Base-by-base conservation (phyloP, 176 grass and related monocot genomes). In the Carex myosuroides region DNA sequence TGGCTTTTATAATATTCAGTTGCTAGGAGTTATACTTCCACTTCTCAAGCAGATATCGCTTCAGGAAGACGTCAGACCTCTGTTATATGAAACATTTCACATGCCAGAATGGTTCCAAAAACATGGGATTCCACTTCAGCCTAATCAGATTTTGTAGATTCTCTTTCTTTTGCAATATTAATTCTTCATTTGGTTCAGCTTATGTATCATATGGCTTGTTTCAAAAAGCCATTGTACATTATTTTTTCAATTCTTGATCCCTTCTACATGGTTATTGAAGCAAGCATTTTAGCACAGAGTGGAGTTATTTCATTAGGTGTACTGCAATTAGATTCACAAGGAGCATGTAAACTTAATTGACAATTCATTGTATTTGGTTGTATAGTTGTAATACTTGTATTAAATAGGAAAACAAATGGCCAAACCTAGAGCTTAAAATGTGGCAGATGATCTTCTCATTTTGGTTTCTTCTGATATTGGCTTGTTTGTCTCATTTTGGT, bases 51-150 rank as follows among this genome's bases (percentile, higher is more conserved):
- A 92, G 56, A 86, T 99, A 81, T 87, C 97, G 22, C 79, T 88
- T 2, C 88, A 99, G 81, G 90, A 93, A 59, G 97, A 99, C 84
- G 93, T 99, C 14, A 96, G 97, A 62, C 91, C 87, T 84, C 80
- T 86, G 39, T 79, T 99, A 71, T 85, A 96, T 21, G 93, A 99
- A 89, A 94, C 90, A 86, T 99, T 96, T 92, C 97, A 89, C 75
- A 99, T 99, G 97, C 93, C 97, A 37, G 93, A 99, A 89, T 99
- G 97, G 97, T 99, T 99, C 77, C 87, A 92, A 73, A 95, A 91
- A 60, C 93, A 96, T 84, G 97, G 93, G 18, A 94, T 99, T 50
- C 93, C 93, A 37, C 21, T 63, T 83, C 85, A 70, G 80, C 88
- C 85, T 84, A 77, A 92, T 77, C 63, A 86, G 73, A 73, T 78